Evolutionary conservation across 371 early-diverging fungal genomes (phyloP).

Genomic region (Funneliformis caledonium): DNA sequence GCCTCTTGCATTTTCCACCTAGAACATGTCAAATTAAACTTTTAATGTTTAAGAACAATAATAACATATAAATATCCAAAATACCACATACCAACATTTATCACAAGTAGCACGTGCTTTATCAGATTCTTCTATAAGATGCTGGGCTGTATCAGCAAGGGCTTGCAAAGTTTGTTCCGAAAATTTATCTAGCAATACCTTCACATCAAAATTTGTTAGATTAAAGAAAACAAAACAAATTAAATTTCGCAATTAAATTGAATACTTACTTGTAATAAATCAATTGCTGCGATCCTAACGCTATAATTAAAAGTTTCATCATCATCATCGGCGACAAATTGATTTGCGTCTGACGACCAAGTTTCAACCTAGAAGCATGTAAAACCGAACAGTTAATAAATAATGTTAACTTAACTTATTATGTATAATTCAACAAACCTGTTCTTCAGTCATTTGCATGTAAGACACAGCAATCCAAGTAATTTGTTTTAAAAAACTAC

Average conservation of each 20-base stretch:
- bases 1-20: slow-evolving; percentile 90
- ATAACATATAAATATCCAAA: background rate
- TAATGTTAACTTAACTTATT: background rate
- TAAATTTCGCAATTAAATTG: background rate
- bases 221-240: background rate
- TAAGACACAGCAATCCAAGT: slow-evolving; percentile 68
- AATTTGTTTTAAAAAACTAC: slow-evolving; percentile 65
- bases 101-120: slow-evolving; percentile 59
- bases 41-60: background rate
- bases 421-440: slow-evolving; percentile 44
- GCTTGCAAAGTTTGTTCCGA: slow-evolving; percentile 57
- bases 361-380: slow-evolving; percentile 56
- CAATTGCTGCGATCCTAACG: slow-evolving; percentile 82
- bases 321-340: slow-evolving; percentile 89
- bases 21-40: background rate
- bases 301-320: slow-evolving; percentile 84
- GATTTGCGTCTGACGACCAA: slow-evolving; percentile 84
- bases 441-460: slow-evolving; percentile 85
- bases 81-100: slow-evolving; percentile 53
- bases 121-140: slow-evolving; percentile 60
- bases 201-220: background rate
- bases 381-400: background rate
- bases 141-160: slow-evolving; percentile 54
- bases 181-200: slow-evolving; percentile 62
- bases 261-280: slow-evolving; percentile 63